phyloP scores from a whole-genome alignment of 73 alveolate species.

The Paraurostyla sp. region DNA sequence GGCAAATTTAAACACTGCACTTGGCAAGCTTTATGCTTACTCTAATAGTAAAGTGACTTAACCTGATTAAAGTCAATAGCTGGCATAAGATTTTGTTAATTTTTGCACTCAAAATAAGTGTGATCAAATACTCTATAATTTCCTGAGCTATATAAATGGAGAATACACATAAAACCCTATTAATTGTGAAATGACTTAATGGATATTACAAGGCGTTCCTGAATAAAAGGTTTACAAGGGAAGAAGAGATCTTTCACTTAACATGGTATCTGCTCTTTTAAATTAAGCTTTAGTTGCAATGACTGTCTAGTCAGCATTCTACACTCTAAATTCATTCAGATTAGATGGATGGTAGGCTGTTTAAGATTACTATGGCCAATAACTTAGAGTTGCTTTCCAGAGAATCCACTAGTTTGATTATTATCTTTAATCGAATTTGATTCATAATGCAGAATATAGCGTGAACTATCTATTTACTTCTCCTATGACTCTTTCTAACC shows the following conservation, averaged over 20 bases:
- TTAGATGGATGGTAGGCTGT: not conserved
- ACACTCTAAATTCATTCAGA: not conserved
- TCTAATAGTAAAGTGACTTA: not conserved
- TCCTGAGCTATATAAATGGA: not conserved
- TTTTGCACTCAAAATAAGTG: not conserved
- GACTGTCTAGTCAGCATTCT: not conserved
- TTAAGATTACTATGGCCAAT: not conserved
- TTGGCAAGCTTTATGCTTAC: not conserved
- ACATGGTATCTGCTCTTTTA: not conserved
- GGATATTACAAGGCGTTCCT: not conserved
- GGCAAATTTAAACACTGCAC: not conserved
- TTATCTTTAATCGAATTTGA: not conserved
- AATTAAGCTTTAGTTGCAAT: not conserved
- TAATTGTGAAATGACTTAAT: not conserved
- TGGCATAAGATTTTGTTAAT: not conserved
- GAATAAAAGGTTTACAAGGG: not conserved
- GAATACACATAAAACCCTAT: not conserved
- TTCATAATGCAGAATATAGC: slow-evolving; percentile 1
- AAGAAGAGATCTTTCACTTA: not conserved
- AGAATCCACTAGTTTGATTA: not conserved
- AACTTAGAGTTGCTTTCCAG: not conserved
- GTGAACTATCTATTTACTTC: not conserved
- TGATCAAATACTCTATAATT: not conserved
- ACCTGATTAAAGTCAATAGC: not conserved
- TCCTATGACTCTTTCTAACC: not conserved